These are phyloP conservation scores for Fomitopsis betulina DNA, from an alignment of 1,284 basidiomycete species.

Conservation along the genomic window DNA sequence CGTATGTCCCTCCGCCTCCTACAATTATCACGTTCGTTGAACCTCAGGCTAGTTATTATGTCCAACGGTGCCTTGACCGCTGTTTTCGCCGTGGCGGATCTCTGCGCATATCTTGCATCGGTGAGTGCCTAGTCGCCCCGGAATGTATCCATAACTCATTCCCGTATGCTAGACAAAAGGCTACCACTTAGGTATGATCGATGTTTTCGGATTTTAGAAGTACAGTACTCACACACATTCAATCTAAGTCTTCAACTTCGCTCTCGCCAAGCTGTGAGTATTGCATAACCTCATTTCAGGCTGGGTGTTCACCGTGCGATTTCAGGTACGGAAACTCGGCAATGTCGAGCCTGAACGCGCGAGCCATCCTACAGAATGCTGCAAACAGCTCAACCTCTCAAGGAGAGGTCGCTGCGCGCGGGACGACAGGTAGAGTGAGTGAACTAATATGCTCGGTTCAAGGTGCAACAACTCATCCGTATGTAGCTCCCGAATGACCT, in stretches of 20 bases:
- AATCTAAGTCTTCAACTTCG: not conserved
- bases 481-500: not conserved
- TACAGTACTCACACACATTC: not conserved
- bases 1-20: not conserved
- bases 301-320: not conserved
- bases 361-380: not conserved
- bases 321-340: not conserved
- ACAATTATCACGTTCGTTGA: not conserved
- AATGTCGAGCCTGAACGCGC: slow-evolving; percentile 1
- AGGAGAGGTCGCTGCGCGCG: not conserved
- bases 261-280: not conserved
- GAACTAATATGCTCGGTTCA: not conserved
- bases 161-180: not conserved
- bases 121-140: not conserved
- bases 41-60: not conserved
- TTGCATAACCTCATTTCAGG: not conserved
- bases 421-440: not conserved
- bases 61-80: slow-evolving; percentile 1
- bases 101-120: not conserved
- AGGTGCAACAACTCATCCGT: not conserved
- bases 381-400: not conserved
- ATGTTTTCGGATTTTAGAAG: not conserved
- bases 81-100: not conserved
- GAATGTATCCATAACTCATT: not conserved
- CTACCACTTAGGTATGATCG: not conserved